A percentile compares a stretch with the other conserved stretches of the same genome.
phyloP scores from a whole-genome alignment of 2,329 filamentous ascomycete species.

The Fusarium nematophilum region DNA sequence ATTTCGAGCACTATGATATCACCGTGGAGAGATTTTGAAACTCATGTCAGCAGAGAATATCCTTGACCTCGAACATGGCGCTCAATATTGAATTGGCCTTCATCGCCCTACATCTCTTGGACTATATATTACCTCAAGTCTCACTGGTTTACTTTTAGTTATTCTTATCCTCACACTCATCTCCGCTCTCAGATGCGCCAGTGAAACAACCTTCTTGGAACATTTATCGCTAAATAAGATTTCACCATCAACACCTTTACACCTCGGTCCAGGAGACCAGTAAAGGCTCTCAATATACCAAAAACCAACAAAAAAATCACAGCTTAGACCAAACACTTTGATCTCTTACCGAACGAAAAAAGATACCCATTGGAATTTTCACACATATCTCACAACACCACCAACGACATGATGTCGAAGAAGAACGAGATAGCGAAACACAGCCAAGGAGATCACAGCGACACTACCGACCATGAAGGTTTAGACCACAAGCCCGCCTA shows the following conservation, averaged over 20 bases:
- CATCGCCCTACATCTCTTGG: slow-evolving; percentile 19
- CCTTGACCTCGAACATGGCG: slow-evolving; percentile 11
- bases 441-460: slow-evolving; percentile 10
- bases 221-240: slow-evolving; percentile 18
- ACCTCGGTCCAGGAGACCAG: slow-evolving; percentile 15
- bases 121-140: slow-evolving; percentile 19
- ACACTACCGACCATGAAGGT: slow-evolving; percentile 18
- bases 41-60: slow-evolving; percentile 10
- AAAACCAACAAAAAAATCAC: slow-evolving; percentile 8
- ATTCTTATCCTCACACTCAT: slow-evolving; percentile 17
- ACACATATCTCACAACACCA: slow-evolving; percentile 20
- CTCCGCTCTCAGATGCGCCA: slow-evolving; percentile 13
- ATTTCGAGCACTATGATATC: slow-evolving; percentile 21
- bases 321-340: background rate
- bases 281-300: slow-evolving; percentile 13
- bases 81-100: slow-evolving; percentile 14
- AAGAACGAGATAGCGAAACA: slow-evolving; percentile 18
- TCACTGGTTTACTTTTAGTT: slow-evolving; percentile 14
- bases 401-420: slow-evolving; percentile 18
- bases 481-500: slow-evolving; percentile 6
- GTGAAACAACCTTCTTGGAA: slow-evolving; percentile 13
- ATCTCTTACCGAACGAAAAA: slow-evolving; percentile 5
- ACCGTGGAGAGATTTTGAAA: slow-evolving; percentile 23
- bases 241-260: slow-evolving; percentile 24
- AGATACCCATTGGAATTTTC: slow-evolving; percentile 4